Evolutionary conservation across 176 grass and related monocot species (phyloP).

Genomic region (Hordeum marinum): DNA sequence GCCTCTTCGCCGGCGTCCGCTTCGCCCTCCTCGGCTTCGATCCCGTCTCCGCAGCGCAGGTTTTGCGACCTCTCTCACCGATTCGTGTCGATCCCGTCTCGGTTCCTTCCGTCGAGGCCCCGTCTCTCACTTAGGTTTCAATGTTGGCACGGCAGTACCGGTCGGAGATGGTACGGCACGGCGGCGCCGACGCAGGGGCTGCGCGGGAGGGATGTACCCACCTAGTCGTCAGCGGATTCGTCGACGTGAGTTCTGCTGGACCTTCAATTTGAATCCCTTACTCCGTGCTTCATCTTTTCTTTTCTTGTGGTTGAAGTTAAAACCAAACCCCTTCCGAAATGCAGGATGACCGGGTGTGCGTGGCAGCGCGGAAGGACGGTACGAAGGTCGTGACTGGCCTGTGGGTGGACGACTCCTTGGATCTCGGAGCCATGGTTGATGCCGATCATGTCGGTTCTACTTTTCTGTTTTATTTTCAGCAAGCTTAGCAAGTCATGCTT

Average conservation of each 20-base stretch:
- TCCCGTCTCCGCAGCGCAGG: conserved; percentile 56
- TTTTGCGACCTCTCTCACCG: not conserved
- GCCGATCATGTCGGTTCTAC: conserved; percentile 43
- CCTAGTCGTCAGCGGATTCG: conserved; percentile 42
- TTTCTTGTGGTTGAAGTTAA: no score
- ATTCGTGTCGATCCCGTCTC: not conserved
- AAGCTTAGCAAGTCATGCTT: no score
- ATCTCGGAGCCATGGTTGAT: conserved; percentile 43
- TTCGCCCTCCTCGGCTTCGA: conserved; percentile 88
- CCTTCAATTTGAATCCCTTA: no score
- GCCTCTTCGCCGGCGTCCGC: conserved; percentile 63
- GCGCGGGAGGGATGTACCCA: conserved; percentile 49
- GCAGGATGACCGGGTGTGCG: conserved; percentile 68
- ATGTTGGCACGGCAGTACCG: conserved; percentile 41
- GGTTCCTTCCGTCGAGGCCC: not conserved
- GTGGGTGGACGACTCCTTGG: conserved; percentile 68
- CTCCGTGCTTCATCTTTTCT: not conserved
- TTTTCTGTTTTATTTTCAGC: not conserved
- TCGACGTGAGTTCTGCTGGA: conserved; percentile 46
- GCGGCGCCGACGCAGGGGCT: conserved; percentile 42
- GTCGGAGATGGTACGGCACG: conserved; percentile 51
- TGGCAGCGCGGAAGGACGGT: conserved; percentile 47
- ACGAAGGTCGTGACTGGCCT: conserved; percentile 62
- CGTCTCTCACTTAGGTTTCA: not conserved
- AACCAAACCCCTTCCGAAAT: not conserved